A percentile compares a stretch with the other conserved stretches of the same genome.
Conservation (phyloP, 1,284 basidiomycete species). For the Coniferiporia sulphurascens region DNA sequence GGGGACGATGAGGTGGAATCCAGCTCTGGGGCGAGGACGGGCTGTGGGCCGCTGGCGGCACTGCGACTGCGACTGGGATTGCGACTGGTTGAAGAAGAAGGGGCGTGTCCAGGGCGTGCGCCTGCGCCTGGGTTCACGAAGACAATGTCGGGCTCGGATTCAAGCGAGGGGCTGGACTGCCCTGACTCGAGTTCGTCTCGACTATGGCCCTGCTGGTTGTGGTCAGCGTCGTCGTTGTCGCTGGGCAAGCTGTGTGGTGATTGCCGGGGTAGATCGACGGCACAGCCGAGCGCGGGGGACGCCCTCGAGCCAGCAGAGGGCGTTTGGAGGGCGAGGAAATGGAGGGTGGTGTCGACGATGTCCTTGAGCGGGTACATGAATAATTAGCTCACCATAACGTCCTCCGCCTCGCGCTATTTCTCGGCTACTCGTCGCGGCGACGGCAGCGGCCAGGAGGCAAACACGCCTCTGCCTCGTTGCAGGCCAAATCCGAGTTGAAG, state of each 20-base stretch:
- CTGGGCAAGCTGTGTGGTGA: background rate
- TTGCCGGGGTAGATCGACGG: background rate
- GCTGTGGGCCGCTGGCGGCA: too few relatives aligned
- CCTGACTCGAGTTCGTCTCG: too few relatives aligned
- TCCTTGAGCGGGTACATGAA: slow-evolving; percentile 1
- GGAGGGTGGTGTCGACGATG: too few relatives aligned
- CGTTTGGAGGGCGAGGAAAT: slow-evolving; percentile 2
- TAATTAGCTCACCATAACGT: background rate
- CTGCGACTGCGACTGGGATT: too few relatives aligned
- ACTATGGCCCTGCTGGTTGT: background rate
- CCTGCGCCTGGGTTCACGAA: too few relatives aligned
- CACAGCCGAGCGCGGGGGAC: background rate
- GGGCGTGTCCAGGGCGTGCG: too few relatives aligned
- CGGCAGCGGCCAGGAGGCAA: background rate
- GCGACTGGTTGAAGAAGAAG: too few relatives aligned
- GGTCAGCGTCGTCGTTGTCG: slow-evolving; percentile 2
- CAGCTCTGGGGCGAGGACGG: too few relatives aligned
- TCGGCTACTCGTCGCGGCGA: background rate
- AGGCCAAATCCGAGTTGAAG: too few relatives aligned
- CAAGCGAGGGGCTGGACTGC: too few relatives aligned
- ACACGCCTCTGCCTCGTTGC: slow-evolving; percentile 1
- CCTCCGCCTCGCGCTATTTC: background rate
- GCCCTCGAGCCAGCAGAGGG: background rate
- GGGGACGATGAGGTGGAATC: background rate
- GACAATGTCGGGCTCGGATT: too few relatives aligned